Conservation (phyloP, 768 basidiomycete genomes). For the Lyophyllum decastes region DNA sequence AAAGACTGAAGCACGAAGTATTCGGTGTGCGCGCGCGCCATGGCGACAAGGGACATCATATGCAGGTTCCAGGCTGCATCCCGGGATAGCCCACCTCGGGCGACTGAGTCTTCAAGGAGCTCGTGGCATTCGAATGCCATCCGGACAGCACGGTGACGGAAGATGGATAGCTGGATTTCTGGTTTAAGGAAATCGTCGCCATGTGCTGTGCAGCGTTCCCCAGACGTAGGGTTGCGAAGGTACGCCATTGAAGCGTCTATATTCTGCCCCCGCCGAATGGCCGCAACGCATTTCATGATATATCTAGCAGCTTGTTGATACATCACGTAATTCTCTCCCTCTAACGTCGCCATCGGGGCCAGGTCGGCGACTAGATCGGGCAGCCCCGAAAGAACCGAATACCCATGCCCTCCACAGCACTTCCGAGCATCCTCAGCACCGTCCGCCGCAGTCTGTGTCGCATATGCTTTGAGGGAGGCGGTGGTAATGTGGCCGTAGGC, state of each 20-base stretch:
- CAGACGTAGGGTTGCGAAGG: background rate
- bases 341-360: conserved; percentile 20
- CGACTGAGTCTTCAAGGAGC: conserved; percentile 10
- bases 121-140: conserved; percentile 17
- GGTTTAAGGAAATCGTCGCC: conserved; percentile 17
- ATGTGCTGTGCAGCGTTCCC: background rate
- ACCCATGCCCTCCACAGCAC: conserved; percentile 27
- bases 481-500: conserved; percentile 17
- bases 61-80: conserved; percentile 25
- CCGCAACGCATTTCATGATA: conserved; percentile 19
- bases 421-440: conserved; percentile 27
- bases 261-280: background rate
- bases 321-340: conserved; percentile 30
- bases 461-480: conserved; percentile 24
- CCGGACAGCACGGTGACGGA: conserved; percentile 23
- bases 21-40: conserved; percentile 27
- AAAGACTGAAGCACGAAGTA: conserved; percentile 22
- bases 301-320: conserved; percentile 29
- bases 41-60: conserved; percentile 23
- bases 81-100: conserved; percentile 4
- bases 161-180: conserved; percentile 16
- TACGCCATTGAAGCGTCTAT: conserved; percentile 12
- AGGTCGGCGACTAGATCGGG: conserved; percentile 18
- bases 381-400: conserved; percentile 23
- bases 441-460: conserved; percentile 24